Base-by-base conservation (phyloP, 2,329 filamentous ascomycete genomes). In the Pseudogymnoascus sp. region DNA sequence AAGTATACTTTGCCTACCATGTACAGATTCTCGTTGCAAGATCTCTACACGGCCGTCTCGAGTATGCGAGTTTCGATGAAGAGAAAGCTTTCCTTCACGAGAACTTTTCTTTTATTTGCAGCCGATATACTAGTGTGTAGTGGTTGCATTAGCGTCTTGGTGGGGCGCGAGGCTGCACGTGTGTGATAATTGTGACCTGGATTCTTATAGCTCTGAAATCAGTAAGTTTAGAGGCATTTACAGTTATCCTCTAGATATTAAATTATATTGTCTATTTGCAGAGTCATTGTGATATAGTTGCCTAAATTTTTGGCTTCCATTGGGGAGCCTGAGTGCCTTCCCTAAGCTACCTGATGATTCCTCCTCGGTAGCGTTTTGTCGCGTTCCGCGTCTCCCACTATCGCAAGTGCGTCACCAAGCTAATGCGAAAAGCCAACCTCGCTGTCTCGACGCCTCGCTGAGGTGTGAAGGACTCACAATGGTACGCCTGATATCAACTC, bases 71-170 rank as follows among this genome's bases (percentile, higher is more conserved):
- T 55, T 31, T 55, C 29, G 48, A 55, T 55, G 48, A 55, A 55
- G 48, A 35, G 48, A 35, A 55, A 33, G 48, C 48, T 55, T 55
- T 55, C 48, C 48, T 55, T 21, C 29, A 21, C 5, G 9, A 33
- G 48, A 55, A 55, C 48, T 55, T 55, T 55, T 29, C 48, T 55
- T 55, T 55, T 21, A 55, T 55, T 55, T 55, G 48, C 48, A 55
- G 29, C 48, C 48, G 48, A 55, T 29, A 9, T 29, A 35, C 48
- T 55, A 55, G 48, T 55, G 48, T 10, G 48, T 33, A 55, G 48
- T 55, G 48, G 9, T 55, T 55, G 48, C 48, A 55, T 55, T 55
- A 55, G 48, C 48, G 48, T 10, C 9, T 55, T 55, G n/a, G 48
- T 10, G 48, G 48, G 29, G 48, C 48, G 13, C 29, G 5, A 35